A percentile compares a stretch with the other conserved stretches of the same genome.
These are phyloP conservation scores for Euphorbia pulcherrima DNA, from an alignment of 345 rosid genomes.

Conservation along the genomic window DNA sequence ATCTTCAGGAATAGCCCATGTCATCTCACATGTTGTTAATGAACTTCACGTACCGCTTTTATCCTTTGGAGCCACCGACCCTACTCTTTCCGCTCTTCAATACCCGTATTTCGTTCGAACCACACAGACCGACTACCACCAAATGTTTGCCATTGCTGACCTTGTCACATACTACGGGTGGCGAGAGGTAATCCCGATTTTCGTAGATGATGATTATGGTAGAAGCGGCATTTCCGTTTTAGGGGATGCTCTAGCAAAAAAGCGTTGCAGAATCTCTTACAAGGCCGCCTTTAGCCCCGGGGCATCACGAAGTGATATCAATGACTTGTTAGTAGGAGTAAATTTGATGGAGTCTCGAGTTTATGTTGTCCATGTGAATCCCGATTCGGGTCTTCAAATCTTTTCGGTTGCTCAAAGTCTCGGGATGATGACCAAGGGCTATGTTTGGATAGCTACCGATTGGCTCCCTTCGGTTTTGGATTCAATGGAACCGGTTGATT, in stretches of 20 bases:
- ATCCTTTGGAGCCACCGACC: conserved; percentile 72
- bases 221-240: conserved; percentile 67
- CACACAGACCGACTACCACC: conserved; percentile 56
- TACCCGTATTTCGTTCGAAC: conserved; percentile 65
- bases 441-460: conserved; percentile 95
- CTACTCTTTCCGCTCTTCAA: conserved; percentile 54
- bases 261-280: conserved; percentile 64
- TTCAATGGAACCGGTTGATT: conserved; percentile 41
- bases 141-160: conserved; percentile 85
- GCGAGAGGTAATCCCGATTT: conserved; percentile 81
- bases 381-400: conserved; percentile 69
- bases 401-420: conserved; percentile 65
- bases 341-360: conserved; percentile 80
- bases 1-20: conserved; percentile 85
- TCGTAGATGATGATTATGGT: conserved; percentile 89
- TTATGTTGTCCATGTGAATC: conserved; percentile 82
- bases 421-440: conserved; percentile 62
- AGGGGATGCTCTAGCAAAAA: conserved; percentile 72
- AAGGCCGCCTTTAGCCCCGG: conserved; percentile 71
- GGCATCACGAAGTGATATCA: conserved; percentile 41
- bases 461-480: conserved; percentile 85
- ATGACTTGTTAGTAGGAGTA: conserved; percentile 48
- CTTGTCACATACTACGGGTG: conserved; percentile 54
- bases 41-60: conserved; percentile 66
- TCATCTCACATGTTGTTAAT: conserved; percentile 65